These are phyloP conservation scores for Viola odorata DNA, from an alignment of 345 rosid genomes.

Conservation along the genomic window DNA sequence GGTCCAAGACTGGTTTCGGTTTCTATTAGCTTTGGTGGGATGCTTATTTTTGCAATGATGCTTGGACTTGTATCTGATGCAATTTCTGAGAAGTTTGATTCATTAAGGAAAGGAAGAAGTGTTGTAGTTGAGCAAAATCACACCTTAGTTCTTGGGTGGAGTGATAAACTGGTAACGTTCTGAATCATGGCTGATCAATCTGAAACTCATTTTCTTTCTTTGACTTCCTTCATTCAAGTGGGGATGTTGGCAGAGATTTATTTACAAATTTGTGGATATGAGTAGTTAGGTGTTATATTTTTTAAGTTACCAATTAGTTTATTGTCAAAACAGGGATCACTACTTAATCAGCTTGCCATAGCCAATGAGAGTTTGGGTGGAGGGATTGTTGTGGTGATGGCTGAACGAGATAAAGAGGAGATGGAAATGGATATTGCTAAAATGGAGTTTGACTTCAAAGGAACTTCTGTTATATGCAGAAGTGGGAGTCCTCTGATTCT, in stretches of 20 bases:
- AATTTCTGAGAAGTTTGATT: conserved; percentile 72
- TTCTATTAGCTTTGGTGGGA: conserved; percentile 70
- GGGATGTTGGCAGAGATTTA: background rate
- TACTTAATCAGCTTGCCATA: conserved; percentile 58
- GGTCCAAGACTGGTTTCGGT: conserved; percentile 67
- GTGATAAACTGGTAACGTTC: conserved; percentile 68
- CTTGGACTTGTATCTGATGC: conserved; percentile 75
- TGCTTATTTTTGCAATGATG: conserved; percentile 83
- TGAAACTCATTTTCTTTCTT: background rate
- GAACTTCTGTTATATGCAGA: conserved; percentile 68
- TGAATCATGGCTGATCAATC: conserved; percentile 1
- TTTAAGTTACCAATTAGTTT: conserved; percentile 7
- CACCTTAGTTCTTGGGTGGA: conserved; percentile 74
- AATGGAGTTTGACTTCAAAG: conserved; percentile 73
- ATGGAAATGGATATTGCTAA: conserved; percentile 77
- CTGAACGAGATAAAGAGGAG: conserved; percentile 74
- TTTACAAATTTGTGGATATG: background rate
- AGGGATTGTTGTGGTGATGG: conserved; percentile 71
- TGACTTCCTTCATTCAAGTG: background rate
- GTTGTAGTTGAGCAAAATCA: conserved; percentile 66
- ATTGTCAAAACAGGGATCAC: conserved; percentile 46
- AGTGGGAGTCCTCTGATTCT: conserved; percentile 68
- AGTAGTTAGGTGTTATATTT: background rate
- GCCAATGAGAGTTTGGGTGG: conserved; percentile 78
- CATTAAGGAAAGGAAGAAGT: conserved; percentile 65